Base-by-base conservation (phyloP, 345 rosid genomes). In the Eucalyptus decipiens region DNA sequence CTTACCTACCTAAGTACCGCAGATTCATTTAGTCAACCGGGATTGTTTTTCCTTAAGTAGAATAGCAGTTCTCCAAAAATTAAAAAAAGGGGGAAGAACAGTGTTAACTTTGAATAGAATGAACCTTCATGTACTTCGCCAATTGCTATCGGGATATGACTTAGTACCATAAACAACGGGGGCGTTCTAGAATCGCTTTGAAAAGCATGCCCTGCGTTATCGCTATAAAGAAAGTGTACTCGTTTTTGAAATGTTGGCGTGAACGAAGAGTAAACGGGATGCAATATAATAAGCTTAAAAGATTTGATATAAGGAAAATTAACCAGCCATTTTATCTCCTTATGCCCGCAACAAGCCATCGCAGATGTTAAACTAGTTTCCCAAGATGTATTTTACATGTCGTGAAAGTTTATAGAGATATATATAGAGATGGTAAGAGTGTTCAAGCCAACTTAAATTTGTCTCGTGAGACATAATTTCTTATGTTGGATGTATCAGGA, bases 401-500 rank as follows among this genome's bases (percentile, higher is more conserved):
- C 81, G 4, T 21, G 83, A 76, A 76, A 76, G 42, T 37, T 76
- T 19, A 10, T 76, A 76, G 47, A 76, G 28, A 76, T 37, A 72
- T 21, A 40, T 37, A 8, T 43, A 6, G 28, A 37, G 28, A 37
- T 28, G 24, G 45, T 21, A 37, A 37, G 83, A 6, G 45, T 37
- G 47, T 37, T 76, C 83, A 1, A 76, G 83, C 42, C 28, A 19
- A 37, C 83, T 10, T 76, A 76, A 72, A 76, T 76, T 76, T 76
- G 28, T 21, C 8, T 37, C 8, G 3, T 6, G 83, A 26, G 5
- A 19, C 24, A 10, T 76, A 76, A 76, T 76, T 69, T 49, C 49
- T 50, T 3, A n/a, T 69, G 49, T 48, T n/a, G 43, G 40, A 80
- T 23, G 40, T 21, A 45, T 52, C 90, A 97, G 99, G 99, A 43